Evolutionary conservation across 257 asterid species (phyloP), one percentile per base, ranked within the genome.

Genomic region (Leptodermis oblonga): DNA sequence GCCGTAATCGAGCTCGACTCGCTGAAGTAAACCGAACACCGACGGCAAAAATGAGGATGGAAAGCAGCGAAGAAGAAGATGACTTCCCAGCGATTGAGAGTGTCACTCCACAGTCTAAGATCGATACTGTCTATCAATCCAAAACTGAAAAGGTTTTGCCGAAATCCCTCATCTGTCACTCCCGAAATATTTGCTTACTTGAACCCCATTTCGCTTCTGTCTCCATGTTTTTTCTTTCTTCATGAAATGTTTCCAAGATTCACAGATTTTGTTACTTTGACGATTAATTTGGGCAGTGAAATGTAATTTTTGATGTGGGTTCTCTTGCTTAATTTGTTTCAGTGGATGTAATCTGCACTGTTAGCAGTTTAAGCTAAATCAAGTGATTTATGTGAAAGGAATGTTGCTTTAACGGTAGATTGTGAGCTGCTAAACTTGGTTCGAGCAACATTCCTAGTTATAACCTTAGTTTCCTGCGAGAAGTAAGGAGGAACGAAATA

Each of bases 1-100:
- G n/a, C n/a, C n/a, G n/a, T n/a, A n/a, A n/a, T n/a, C n/a, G n/a
- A n/a, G n/a, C n/a, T n/a, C n/a, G n/a, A n/a, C n/a, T n/a, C n/a
- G n/a, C n/a, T n/a, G n/a, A n/a, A n/a, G n/a, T n/a, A n/a, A n/a
- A n/a, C n/a, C n/a, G n/a, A n/a, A n/a, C n/a, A n/a, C n/a, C n/a
- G n/a, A n/a, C n/a, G n/a, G 70, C 7, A 31, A 53, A 74, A 65
- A 90, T 90, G 97, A 88, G 88, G 93, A 93, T 91, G 90, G 99
- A 94, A 69, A 89, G 96, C 84, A 91, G 97, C 76, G 99, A 94
- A 77, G 99, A 94, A 74, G 99, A 94, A 62, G 97, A 94, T 41
- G 97, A 94, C 74, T 91, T 87, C 87, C 99, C 99, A 13, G 87
- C 93, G 67, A 89, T 94, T 78, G 99, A 91, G 79, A 89, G 83